A percentile compares a stretch with the other conserved stretches of the same genome.
Conservation (phyloP, 208 protist genomes). For the Wallacemonas sp. region DNA sequence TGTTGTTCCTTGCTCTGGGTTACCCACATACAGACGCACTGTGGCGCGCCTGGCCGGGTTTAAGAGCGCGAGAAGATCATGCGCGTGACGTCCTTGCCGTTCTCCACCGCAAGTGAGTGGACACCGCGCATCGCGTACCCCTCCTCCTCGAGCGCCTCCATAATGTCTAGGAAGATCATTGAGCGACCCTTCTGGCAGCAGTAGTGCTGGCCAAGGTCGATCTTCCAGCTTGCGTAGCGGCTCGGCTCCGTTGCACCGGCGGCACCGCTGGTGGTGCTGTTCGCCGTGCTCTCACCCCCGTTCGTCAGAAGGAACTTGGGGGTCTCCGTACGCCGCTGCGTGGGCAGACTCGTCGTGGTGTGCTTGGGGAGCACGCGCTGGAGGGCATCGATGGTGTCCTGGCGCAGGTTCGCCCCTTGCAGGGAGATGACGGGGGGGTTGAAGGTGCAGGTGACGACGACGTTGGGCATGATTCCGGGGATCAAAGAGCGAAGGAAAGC, state of each 20-base stretch:
- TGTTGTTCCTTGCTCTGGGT: too few species aligned
- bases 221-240: conserved; percentile 60
- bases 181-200: conserved; percentile 69
- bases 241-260: neutral
- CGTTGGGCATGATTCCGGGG: conserved; percentile 82
- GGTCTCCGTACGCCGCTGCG: conserved; percentile 30
- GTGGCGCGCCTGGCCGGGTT: neutral
- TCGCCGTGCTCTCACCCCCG: conserved; percentile 10
- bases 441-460: conserved; percentile 79
- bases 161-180: conserved; percentile 62
- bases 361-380: conserved; percentile 58
- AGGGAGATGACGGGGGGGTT: conserved; percentile 74
- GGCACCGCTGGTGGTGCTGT: neutral
- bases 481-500: neutral
- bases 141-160: conserved; percentile 71
- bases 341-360: conserved; percentile 56
- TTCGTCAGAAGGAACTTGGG: conserved; percentile 47
- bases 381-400: conserved; percentile 76
- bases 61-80: conserved; percentile 71
- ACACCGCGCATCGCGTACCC: conserved; percentile 68
- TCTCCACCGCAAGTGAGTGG: conserved; percentile 43
- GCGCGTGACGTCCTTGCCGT: conserved; percentile 60
- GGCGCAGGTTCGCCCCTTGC: conserved; percentile 63
- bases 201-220: conserved; percentile 81
- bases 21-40: neutral